These are phyloP conservation scores for Cladophialophora immunda DNA, from an alignment of 2,329 filamentous ascomycete genomes.

Conservation along the genomic window DNA sequence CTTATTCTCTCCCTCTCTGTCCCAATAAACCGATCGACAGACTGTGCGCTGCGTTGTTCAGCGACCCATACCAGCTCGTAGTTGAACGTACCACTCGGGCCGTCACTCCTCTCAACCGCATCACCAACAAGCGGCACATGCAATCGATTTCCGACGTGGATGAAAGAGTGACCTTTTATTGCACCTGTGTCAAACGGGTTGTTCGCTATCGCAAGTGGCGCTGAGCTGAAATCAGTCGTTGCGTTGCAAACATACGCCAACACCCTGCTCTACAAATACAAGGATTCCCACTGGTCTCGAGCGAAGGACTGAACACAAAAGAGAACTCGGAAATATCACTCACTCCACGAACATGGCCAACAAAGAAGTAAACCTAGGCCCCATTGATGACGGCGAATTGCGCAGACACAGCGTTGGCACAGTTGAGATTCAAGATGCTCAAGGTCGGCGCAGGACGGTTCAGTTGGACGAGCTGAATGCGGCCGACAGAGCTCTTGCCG, in stretches of 20 bases:
- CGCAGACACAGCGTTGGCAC: constrained; percentile 36
- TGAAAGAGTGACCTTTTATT: constrained; percentile 31
- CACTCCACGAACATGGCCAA: constrained; percentile 16
- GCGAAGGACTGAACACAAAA: neutral
- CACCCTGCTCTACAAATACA: constrained; percentile 16
- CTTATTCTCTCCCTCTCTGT: neutral
- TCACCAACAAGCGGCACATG: constrained; percentile 30
- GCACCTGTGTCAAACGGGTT: constrained; percentile 32
- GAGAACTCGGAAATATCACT: neutral
- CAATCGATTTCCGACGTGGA: constrained; percentile 23
- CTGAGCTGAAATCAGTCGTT: constrained; percentile 22
- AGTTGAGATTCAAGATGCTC: constrained; percentile 33
- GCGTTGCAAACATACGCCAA: constrained; percentile 1
- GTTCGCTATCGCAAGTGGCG: constrained; percentile 39
- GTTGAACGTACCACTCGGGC: neutral
- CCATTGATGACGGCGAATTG: constrained; percentile 25
- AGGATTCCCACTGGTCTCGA: neutral
- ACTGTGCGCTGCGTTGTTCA: constrained; percentile 1
- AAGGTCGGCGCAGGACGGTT: constrained; percentile 37
- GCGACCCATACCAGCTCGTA: neutral
- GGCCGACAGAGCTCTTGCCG: constrained; percentile 44
- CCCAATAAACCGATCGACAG: constrained; percentile 1
- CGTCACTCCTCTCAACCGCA: constrained; percentile 15
- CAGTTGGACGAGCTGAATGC: constrained; percentile 42
- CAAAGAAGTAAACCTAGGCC: constrained; percentile 23